Evolutionary conservation across 768 basidiomycete genomes (phyloP).

Genomic region (Suillus hirtellus): DNA sequence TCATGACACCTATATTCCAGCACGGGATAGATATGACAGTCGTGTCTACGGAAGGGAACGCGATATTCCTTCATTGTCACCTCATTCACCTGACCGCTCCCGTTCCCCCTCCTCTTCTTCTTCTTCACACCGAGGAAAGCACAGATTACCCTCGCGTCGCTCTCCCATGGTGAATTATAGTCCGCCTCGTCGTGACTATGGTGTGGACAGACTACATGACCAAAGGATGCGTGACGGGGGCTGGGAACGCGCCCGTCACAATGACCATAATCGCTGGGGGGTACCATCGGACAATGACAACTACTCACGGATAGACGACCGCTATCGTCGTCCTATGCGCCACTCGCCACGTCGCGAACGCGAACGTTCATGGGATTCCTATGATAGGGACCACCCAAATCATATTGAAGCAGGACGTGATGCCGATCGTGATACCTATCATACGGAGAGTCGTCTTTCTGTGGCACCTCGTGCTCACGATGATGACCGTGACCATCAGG

Average conservation of each 20-base stretch:
- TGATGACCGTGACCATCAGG: constrained; percentile 17
- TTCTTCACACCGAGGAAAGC: constrained; percentile 33
- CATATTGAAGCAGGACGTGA: constrained; percentile 14
- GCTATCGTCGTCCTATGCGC: constrained; percentile 17
- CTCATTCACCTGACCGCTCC: constrained; percentile 37
- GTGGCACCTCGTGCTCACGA: constrained; percentile 14
- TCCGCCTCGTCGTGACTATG: constrained; percentile 38
- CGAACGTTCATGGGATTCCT: constrained; percentile 18
- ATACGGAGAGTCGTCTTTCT: constrained; percentile 11
- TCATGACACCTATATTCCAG: constrained; percentile 18
- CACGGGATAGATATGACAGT: constrained; percentile 28
- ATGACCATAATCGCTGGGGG: constrained; percentile 17
- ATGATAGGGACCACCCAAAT: constrained; percentile 12
- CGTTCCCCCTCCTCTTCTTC: constrained; percentile 41
- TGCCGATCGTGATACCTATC: constrained; percentile 11
- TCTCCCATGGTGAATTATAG: constrained; percentile 39
- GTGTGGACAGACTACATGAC: constrained; percentile 35
- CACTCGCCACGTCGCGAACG: constrained; percentile 17
- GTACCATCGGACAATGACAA: constrained; percentile 13
- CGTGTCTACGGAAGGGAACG: constrained; percentile 25
- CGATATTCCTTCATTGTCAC: constrained; percentile 20
- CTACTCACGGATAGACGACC: constrained; percentile 13
- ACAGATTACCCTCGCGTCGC: constrained; percentile 38
- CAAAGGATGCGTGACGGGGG: constrained; percentile 39
- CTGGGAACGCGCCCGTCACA: constrained; percentile 30